Evolutionary conservation across 345 rosid species (phyloP).

Genomic region (Lumnitzera racemosa): DNA sequence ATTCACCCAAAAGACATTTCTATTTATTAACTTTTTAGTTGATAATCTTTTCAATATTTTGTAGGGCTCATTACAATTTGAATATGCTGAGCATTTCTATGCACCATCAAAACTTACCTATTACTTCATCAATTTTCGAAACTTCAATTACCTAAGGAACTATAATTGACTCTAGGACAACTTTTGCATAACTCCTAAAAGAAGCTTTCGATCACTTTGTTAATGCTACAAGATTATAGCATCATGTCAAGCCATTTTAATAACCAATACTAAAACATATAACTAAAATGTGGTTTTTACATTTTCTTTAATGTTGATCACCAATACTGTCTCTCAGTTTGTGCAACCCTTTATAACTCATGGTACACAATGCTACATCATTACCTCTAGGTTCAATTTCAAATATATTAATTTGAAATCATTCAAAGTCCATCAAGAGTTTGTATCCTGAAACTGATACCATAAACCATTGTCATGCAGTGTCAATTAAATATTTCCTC

Average conservation of each 20-base stretch:
- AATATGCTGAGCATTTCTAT: slow-evolving; percentile 83
- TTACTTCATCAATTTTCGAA: slow-evolving; percentile 64
- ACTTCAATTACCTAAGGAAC: slow-evolving; percentile 75
- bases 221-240: slow-evolving; percentile 52
- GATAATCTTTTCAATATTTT: slow-evolving; percentile 19
- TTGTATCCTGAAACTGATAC: slow-evolving; percentile 4
- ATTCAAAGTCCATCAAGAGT: slow-evolving; percentile 2
- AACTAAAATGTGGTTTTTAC: not conserved
- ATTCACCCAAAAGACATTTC: not conserved
- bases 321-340: too few relatives aligned
- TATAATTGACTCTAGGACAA: slow-evolving; percentile 91
- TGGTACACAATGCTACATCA: too few relatives aligned
- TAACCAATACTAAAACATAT: not conserved
- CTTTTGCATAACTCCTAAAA: slow-evolving; percentile 87
- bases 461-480: slow-evolving; percentile 21
- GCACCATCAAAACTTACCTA: slow-evolving; percentile 48
- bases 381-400: too few relatives aligned
- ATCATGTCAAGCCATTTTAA: not conserved
- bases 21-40: slow-evolving; percentile 7
- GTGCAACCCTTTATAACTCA: too few relatives aligned
- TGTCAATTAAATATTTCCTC: slow-evolving; percentile 63
- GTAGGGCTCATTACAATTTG: slow-evolving; percentile 97
- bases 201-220: slow-evolving; percentile 61
- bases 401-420: not conserved
- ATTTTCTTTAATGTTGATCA: slow-evolving; percentile 42